A percentile compares a stretch with the other conserved stretches of the same genome.
These are phyloP conservation scores for Blastobotrys apis DNA, from an alignment of 1,139 yeast species.

Conservation along the genomic window DNA sequence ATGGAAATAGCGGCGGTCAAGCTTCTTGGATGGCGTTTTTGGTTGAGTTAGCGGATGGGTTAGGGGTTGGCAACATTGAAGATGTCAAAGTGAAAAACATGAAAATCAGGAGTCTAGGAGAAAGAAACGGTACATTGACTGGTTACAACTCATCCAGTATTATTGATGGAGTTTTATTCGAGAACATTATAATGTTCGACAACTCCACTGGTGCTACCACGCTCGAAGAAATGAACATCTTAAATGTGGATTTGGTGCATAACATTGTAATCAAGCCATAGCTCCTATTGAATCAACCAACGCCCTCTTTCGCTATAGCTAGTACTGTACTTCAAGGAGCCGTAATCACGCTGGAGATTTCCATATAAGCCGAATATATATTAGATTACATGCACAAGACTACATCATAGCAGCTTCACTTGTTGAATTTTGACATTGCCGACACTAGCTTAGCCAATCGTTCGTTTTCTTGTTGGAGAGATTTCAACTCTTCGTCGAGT, in stretches of 20 bases:
- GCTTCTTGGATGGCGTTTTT: not conserved
- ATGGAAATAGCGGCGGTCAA: constrained; percentile 1
- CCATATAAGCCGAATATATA: too few species aligned
- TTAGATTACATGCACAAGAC: too few species aligned
- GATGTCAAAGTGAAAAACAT: not conserved
- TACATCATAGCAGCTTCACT: too few species aligned
- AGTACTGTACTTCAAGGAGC: too few species aligned
- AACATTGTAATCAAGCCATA: not conserved
- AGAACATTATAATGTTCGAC: not conserved
- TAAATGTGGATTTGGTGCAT: not conserved
- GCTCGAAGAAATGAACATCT: constrained; percentile 2
- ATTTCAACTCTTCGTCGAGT: too few species aligned
- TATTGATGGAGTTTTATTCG: not conserved
- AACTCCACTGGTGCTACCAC: constrained; percentile 1
- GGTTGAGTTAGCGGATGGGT: not conserved
- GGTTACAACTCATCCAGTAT: not conserved
- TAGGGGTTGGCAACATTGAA: not conserved
- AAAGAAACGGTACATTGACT: not conserved
- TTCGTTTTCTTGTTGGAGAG: too few species aligned
- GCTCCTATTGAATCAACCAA: too few species aligned
- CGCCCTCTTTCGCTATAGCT: too few species aligned
- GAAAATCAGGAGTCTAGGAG: not conserved
- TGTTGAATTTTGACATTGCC: too few species aligned
- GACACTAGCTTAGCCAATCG: too few species aligned
- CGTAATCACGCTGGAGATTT: too few species aligned